Percentiles rank a stretch among this genome's conserved stretches.
Evolutionary conservation across 163 green algal species (phyloP).

Genomic region (Chloromonas sp.): DNA sequence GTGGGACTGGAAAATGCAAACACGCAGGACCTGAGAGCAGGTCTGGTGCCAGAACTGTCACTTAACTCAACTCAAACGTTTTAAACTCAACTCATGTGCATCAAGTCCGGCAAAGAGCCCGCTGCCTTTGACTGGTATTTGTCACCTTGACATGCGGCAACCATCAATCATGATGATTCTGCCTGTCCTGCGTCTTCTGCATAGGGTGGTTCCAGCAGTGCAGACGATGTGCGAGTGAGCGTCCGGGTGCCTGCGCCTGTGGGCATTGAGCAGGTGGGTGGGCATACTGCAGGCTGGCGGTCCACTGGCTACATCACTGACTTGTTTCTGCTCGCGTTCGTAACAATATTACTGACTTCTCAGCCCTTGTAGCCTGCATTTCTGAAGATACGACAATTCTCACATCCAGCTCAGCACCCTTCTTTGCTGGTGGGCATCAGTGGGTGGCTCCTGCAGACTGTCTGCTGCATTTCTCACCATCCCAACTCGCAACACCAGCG

Average conservation of each 20-base stretch:
- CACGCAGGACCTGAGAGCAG: too few relatives aligned
- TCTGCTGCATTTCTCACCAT: too few relatives aligned
- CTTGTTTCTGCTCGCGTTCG: not conserved
- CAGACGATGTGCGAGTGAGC: conserved; percentile 8
- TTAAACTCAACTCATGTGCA: not conserved
- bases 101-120: too few relatives aligned
- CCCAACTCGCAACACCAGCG: too few relatives aligned
- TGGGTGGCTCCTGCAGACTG: too few relatives aligned
- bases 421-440: not conserved
- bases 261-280: not conserved
- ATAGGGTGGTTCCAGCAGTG: not conserved
- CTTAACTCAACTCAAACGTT: too few relatives aligned
- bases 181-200: not conserved
- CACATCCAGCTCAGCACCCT: not conserved
- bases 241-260: conserved; percentile 11
- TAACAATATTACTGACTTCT: not conserved
- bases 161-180: not conserved
- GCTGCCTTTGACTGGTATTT: not conserved
- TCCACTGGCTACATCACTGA: not conserved
- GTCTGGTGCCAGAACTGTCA: too few relatives aligned
- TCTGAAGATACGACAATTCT: not conserved
- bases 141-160: not conserved
- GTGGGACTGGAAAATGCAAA: not conserved
- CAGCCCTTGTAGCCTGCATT: not conserved
- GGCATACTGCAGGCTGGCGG: not conserved